Evolutionary conservation across 345 rosid species (phyloP), one percentile per base, ranked within the genome.

Genomic region (Adansonia digitata): DNA sequence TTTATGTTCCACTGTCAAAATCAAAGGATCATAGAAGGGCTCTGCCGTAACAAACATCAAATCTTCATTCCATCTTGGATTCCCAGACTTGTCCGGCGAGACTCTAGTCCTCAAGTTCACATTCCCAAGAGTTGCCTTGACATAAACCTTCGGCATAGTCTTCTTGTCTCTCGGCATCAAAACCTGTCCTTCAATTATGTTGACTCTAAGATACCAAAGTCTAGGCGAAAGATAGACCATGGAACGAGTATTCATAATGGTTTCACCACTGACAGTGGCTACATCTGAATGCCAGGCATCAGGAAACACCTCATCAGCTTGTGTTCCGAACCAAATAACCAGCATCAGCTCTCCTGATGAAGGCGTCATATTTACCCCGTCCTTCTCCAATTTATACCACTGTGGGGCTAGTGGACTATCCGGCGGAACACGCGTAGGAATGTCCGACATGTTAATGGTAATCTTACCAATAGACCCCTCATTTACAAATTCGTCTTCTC

Each of bases 171-270:
- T 88, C 0, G 94, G 88, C 59, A 85, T 79, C 37, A 89, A 78
- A 55, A 91, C 97, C 81, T 90, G 97, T 68, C 92, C 97, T 83
- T 93, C 94, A 45, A 93, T 90, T 20, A 93, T 84, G 39, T 88
- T 88, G 73, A 91, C 92, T 55, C 95, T 80, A 3, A 93, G 81
- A 78, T 90, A 93, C 97, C 98, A 92, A 18, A 92, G 67, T 69
- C 87, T 90, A 37, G 97, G 98, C 0, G 97, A 91, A 5, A 94
- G 84, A 48, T 90, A 94, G 7, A 91, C 97, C 76, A 89, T 91
- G 9, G 98, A 94, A 52, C 93, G 75, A 26, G 87, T 77, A 75
- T 81, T 90, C 69, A 80, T 70, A n/a, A 86, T 84, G 1, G 94
- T 91, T 68, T 90, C 94, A 62, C 94, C 95, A 31, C 76, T 75